Conservation (phyloP, 1,284 basidiomycete genomes). For the Exobasidium rhododendri region DNA sequence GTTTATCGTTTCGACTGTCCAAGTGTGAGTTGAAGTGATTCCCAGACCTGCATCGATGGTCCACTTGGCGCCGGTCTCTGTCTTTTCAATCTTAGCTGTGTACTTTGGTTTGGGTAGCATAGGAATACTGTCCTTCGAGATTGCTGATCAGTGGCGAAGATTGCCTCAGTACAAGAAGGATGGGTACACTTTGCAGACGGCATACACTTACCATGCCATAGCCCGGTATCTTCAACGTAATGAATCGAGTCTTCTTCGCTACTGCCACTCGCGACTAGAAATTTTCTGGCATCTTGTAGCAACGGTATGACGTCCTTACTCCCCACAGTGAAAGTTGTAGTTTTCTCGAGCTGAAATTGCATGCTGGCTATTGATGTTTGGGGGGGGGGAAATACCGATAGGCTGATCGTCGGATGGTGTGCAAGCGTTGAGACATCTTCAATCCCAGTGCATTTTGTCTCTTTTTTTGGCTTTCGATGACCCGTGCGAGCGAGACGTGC, state of each 20-base stretch:
- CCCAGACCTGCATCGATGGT: not conserved
- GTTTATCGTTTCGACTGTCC: not conserved
- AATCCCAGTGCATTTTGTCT: not conserved
- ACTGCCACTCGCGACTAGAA: not conserved
- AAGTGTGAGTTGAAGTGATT: not conserved
- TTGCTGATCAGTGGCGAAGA: not conserved
- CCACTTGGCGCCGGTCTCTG: not conserved
- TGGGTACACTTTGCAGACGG: not conserved
- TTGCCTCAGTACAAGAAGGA: not conserved
- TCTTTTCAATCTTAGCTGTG: not conserved
- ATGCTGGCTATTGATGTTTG: not conserved
- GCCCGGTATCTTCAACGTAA: not conserved
- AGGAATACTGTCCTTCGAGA: not conserved
- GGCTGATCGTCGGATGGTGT: too few relatives aligned
- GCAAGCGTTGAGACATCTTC: not conserved
- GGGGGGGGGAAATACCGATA: too few relatives aligned
- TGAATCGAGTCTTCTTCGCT: constrained; percentile 4
- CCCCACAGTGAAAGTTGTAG: not conserved
- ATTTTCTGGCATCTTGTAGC: not conserved
- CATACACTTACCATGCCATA: constrained; percentile 2
- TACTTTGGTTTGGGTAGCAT: not conserved
- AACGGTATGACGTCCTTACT: not conserved
- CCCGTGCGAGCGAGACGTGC: not conserved
- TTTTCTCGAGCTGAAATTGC: not conserved
- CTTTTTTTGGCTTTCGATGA: not conserved